Base-by-base conservation (phyloP, 768 basidiomycete species). In the Mycena olivaceomarginata region DNA sequence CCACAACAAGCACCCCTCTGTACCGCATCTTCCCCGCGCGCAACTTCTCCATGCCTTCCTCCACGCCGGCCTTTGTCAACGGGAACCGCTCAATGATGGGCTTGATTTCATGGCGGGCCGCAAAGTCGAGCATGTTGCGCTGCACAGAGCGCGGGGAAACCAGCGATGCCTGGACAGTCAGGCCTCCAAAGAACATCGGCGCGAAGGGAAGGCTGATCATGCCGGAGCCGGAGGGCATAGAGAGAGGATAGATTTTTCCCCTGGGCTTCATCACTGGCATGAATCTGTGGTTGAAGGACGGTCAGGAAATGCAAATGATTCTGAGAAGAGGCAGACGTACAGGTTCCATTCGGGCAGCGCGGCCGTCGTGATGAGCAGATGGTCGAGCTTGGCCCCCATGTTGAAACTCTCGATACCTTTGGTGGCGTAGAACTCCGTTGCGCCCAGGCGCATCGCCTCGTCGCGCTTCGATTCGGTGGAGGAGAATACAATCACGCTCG, bases 401-500 rank as follows among this genome's bases (percentile, higher is more conserved):
- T 85, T 80, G 40, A 87, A 80, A 8, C 59, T 70, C n/a, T 59
- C 80, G 2, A 41, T 75, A 10, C 80, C 83, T 65, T 68, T 84
- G 11, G 83, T 86, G 10, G 81, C 81, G 59, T 87, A 83, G 67
- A 87, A 87, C 70, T 87, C 86, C 5, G 74, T 80, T 0, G 86
- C 87, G 5, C 86, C 86, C 0, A 87, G 80, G 20, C 62, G 69
- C 72, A 64, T 74, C 31, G 87, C 84, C 39, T 87, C 86, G 10
- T 83, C 81, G 48, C 53, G 83, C 70, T 87, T 87, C 25, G 45
- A 62, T 7, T 87, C 84, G 0, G 86, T 83, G 43, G 81, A 62
- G 11, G 86, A 87, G 43, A 87, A 83, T 8, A 84, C 86, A 64
- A 86, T 82, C 9, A 87, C 87, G 10, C 84, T 84, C 25, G 86